Conservation (phyloP, 2,329 filamentous ascomycete species). For the Paradendryphiella salina region DNA sequence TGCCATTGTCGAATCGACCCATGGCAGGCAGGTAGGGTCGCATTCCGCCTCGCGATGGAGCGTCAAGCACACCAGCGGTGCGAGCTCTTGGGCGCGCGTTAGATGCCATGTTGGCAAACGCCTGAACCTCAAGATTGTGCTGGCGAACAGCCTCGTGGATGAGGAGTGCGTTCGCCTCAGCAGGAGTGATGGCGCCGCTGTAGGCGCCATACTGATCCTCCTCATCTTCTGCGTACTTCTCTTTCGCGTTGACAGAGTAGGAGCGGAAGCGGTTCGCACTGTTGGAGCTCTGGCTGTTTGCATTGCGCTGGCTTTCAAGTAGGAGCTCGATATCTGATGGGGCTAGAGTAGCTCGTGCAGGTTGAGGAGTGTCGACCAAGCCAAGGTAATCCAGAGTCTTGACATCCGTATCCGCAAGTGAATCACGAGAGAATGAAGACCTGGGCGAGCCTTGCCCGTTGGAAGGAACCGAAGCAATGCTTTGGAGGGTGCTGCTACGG, state of each 20-base stretch:
- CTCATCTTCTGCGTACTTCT: conserved; percentile 91
- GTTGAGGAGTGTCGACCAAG: conserved; percentile 88
- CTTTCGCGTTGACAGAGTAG: conserved; percentile 97
- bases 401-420: conserved; percentile 82
- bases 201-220: conserved; percentile 70
- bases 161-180: conserved; percentile 62
- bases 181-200: conserved; percentile 63
- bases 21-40: conserved; percentile 72
- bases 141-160: conserved; percentile 77
- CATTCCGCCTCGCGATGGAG: conserved; percentile 65
- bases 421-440: conserved; percentile 83
- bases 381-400: conserved; percentile 95
- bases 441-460: conserved; percentile 87
- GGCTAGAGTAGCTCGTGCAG: conserved; percentile 71
- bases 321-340: conserved; percentile 59
- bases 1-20: conserved; percentile 62
- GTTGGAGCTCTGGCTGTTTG: conserved; percentile 63
- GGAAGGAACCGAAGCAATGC: conserved; percentile 81
- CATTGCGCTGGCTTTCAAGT: conserved; percentile 58
- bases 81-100: conserved; percentile 82
- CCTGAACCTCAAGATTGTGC: conserved; percentile 91
- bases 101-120: conserved; percentile 82
- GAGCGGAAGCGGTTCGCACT: conserved; percentile 86
- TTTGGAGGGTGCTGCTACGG: conserved; percentile 84
- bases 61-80: conserved; percentile 89